These are phyloP conservation scores for Monilinia vaccinii-corymbosi DNA, from an alignment of 2,329 filamentous ascomycete species.

Conservation along the genomic window DNA sequence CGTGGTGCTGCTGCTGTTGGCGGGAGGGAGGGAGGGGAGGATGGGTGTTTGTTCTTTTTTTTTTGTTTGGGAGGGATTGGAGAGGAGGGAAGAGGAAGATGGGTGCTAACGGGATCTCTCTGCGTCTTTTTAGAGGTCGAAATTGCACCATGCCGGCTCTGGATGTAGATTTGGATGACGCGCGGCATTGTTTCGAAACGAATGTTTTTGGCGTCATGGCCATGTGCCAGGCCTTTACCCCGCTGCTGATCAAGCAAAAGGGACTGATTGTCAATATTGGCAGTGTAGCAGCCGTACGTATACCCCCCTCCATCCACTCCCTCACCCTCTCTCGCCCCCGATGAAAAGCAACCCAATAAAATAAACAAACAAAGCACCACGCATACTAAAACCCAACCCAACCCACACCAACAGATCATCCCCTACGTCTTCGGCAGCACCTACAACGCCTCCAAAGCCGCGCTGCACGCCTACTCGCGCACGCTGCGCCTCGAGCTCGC, in stretches of 20 bases:
- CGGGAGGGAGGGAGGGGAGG: background rate
- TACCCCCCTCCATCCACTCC: background rate
- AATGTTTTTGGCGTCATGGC: conserved; percentile 36
- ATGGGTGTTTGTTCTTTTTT: too few species aligned
- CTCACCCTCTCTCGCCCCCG: too few species aligned
- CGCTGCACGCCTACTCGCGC: conserved; percentile 31
- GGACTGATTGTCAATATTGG: conserved; percentile 25
- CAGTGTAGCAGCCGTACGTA: conserved; percentile 31
- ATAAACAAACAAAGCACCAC: too few species aligned
- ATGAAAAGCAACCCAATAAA: too few species aligned
- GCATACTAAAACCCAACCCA: background rate
- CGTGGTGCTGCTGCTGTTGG: too few species aligned
- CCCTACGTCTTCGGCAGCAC: conserved; percentile 77
- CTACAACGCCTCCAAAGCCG: conserved; percentile 89
- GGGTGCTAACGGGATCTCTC: too few species aligned
- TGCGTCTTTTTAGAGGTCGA: conserved; percentile 20
- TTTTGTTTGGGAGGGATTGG: too few species aligned
- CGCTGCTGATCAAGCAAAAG: conserved; percentile 27
- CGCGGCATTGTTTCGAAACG: conserved; percentile 29
- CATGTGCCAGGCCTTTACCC: conserved; percentile 35
- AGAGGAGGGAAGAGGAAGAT: too few species aligned
- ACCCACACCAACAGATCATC: conserved; percentile 45
- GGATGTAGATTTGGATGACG: conserved; percentile 29
- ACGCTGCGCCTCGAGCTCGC: conserved; percentile 25
- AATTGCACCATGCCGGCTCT: conserved; percentile 23